Evolutionary conservation across 805 yeast species (phyloP).

Genomic region (Teunomyces gatunensis): DNA sequence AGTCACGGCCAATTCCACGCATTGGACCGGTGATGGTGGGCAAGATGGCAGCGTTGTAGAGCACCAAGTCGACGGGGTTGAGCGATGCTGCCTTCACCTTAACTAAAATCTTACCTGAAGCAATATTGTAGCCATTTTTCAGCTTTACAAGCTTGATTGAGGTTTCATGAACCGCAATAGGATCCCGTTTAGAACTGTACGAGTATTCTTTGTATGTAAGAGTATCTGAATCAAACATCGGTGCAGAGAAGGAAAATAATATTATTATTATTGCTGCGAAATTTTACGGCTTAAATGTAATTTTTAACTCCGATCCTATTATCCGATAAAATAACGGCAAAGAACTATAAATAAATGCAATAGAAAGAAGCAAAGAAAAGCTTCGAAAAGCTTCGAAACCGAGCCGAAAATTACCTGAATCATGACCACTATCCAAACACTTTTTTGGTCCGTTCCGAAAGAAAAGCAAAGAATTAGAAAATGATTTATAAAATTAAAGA

Average conservation of each 20-base stretch:
- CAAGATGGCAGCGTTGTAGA: constrained; percentile 15
- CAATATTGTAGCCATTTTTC: constrained; percentile 13
- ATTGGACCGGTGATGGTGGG: constrained; percentile 7
- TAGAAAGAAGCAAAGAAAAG: too few relatives aligned
- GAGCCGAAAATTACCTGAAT: too few relatives aligned
- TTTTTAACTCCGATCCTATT: too few relatives aligned
- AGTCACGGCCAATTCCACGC: constrained; percentile 31
- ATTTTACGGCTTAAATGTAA: too few relatives aligned
- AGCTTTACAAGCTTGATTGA: constrained; percentile 9
- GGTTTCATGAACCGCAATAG: constrained; percentile 11
- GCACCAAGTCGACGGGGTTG: constrained; percentile 32
- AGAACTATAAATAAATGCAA: background rate
- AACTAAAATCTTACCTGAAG: constrained; percentile 20
- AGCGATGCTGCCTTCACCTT: constrained; percentile 32
- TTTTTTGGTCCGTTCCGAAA: too few relatives aligned
- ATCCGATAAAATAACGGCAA: too few relatives aligned
- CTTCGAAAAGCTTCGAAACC: too few relatives aligned
- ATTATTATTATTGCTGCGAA: too few relatives aligned
- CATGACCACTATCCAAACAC: too few relatives aligned
- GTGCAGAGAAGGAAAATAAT: too few relatives aligned
- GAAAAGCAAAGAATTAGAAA: too few relatives aligned
- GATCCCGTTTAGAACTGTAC: constrained; percentile 12
- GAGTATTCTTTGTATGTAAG: constrained; percentile 21
- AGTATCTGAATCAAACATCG: constrained; percentile 4
- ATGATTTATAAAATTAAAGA: background rate